Evolutionary conservation across 78 protist species (phyloP).

Genomic region (Fonticula alba): DNA sequence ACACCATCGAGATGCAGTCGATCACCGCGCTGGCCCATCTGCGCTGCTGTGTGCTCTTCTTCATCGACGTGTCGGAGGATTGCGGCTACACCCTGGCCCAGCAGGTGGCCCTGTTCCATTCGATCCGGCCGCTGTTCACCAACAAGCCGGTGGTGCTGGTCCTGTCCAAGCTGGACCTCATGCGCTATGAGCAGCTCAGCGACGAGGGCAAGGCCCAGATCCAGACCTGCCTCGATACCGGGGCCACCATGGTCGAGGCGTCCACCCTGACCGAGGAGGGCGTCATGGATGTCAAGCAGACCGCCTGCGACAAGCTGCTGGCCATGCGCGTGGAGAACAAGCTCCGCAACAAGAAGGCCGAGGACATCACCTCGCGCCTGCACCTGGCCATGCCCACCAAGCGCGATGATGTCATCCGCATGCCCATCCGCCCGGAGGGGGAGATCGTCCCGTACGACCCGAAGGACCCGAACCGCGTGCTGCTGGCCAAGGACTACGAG

Average conservation of each 20-base stretch:
- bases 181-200: conserved; percentile 36
- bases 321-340: conserved; percentile 54
- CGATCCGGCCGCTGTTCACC: conserved; percentile 83
- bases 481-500: conserved; percentile 21
- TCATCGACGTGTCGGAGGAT: conserved; percentile 84
- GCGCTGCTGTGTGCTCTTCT: conserved; percentile 64
- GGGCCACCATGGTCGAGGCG: conserved; percentile 27
- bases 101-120: conserved; percentile 64
- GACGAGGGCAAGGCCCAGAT: conserved; percentile 35
- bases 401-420: conserved; percentile 25
- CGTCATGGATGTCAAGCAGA: conserved; percentile 51
- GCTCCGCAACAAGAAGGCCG: background rate
- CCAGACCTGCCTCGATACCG: conserved; percentile 8
- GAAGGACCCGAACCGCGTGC: background rate
- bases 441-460: too few relatives aligned
- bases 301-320: conserved; percentile 77
- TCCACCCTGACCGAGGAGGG: conserved; percentile 63
- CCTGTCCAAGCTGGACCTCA: conserved; percentile 74
- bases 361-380: conserved; percentile 28
- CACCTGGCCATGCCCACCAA: conserved; percentile 61
- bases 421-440: conserved; percentile 47
- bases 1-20: conserved; percentile 99
- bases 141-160: conserved; percentile 90
- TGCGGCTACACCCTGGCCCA: conserved; percentile 79
- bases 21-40: conserved; percentile 98